A percentile compares a stretch with the other conserved stretches of the same genome.
phyloP scores from a whole-genome alignment of 2,329 filamentous ascomycete genomes.

The Ophiostoma australiae region DNA sequence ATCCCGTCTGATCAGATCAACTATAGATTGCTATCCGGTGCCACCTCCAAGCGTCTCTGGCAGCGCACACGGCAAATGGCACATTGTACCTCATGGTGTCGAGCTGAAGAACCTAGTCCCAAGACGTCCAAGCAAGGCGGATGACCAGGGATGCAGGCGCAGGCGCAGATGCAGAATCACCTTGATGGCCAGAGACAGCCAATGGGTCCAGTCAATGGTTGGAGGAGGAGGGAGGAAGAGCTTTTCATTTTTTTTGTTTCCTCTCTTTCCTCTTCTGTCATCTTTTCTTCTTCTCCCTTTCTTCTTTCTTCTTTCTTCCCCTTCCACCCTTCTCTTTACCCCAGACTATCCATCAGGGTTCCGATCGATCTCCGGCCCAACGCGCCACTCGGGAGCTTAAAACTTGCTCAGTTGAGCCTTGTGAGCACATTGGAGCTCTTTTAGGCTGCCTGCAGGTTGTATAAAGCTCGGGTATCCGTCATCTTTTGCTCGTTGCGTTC shows the following conservation, averaged over 20 bases:
- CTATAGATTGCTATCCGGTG: not conserved
- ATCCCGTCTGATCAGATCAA: not conserved
- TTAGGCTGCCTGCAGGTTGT: conserved; percentile 3
- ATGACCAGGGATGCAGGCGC: not conserved
- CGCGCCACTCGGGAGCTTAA: conserved; percentile 20
- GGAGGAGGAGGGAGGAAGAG: not conserved
- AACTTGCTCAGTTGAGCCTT: conserved; percentile 25
- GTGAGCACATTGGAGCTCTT: conserved; percentile 15
- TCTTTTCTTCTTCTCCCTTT: not conserved
- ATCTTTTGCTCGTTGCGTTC: not conserved
- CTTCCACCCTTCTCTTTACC: not conserved
- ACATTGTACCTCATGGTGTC: not conserved
- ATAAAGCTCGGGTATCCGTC: conserved; percentile 11
- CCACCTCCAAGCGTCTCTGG: not conserved
- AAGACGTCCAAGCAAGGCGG: not conserved
- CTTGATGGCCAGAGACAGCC: conserved; percentile 2
- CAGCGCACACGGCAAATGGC: not conserved
- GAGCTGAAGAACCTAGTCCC: not conserved
- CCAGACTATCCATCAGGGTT: not conserved
- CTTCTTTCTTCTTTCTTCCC: not conserved
- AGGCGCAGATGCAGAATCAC: not conserved
- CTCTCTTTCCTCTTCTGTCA: not conserved
- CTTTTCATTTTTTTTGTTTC: not conserved
- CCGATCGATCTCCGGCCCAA: conserved; percentile 21
- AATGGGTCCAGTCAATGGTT: not conserved